Evolutionary conservation across 108 stramenopile genomes (phyloP).

Genomic region (Nitzschia sp.): DNA sequence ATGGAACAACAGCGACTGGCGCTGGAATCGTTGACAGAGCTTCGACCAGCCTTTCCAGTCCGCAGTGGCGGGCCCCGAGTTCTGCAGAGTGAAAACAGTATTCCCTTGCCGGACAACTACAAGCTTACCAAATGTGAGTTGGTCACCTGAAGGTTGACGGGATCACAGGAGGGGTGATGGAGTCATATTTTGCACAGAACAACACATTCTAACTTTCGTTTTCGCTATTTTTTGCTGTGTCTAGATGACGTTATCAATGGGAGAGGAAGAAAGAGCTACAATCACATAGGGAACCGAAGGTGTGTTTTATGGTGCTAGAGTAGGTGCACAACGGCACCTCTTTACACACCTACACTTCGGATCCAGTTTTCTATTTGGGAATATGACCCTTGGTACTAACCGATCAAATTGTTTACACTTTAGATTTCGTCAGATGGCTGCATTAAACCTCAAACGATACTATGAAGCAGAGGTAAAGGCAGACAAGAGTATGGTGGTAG

Average conservation of each 20-base stretch:
- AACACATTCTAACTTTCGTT: background rate
- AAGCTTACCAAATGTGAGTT: conserved; percentile 9
- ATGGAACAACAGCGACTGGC: too few species aligned
- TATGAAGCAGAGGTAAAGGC: conserved; percentile 7
- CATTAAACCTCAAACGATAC: conserved; percentile 25
- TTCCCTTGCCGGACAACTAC: conserved; percentile 2
- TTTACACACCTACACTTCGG: too few species aligned
- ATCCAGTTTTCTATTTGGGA: too few species aligned
- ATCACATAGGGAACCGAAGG: conserved; percentile 23
- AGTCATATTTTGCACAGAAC: background rate
- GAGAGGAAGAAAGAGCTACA: conserved; percentile 14
- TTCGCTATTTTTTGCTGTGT: background rate
- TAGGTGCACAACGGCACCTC: too few species aligned
- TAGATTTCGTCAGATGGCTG: conserved; percentile 26
- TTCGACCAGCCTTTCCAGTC: conserved; percentile 12
- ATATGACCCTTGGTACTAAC: too few species aligned
- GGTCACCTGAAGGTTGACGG: background rate
- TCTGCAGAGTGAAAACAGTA: background rate
- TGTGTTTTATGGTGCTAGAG: too few species aligned
- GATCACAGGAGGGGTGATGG: background rate
- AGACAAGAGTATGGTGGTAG: conserved; percentile 23
- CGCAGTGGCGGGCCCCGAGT: background rate
- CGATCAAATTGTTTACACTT: background rate
- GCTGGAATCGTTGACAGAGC: too few species aligned
- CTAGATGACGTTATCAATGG: conserved; percentile 24